Percentiles rank a stretch among this genome's conserved stretches.
phyloP scores from a whole-genome alignment of 2,329 filamentous ascomycete genomes.

The Ophiocordyceps australis region DNA sequence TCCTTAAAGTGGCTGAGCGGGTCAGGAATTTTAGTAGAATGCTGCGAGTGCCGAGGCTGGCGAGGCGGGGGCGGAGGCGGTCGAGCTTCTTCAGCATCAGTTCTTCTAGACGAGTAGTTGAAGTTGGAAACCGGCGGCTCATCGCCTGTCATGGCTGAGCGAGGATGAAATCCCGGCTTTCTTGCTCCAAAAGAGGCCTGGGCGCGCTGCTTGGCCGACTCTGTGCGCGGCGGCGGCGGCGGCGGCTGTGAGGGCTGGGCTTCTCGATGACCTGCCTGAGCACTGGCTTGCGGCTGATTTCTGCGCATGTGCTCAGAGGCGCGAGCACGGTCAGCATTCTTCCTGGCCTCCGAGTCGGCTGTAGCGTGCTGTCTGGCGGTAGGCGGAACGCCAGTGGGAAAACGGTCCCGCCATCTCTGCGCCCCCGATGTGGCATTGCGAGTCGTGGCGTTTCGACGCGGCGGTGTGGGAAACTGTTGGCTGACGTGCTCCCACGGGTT shows the following conservation, averaged over 20 bases:
- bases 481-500: slow-evolving; percentile 36
- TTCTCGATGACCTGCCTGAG: slow-evolving; percentile 8
- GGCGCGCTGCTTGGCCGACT: slow-evolving; percentile 32
- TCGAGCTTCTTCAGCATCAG: slow-evolving; percentile 7
- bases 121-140: slow-evolving; percentile 29
- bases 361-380: slow-evolving; percentile 20
- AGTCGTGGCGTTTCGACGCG: slow-evolving; percentile 17
- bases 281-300: slow-evolving; percentile 10
- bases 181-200: slow-evolving; percentile 35
- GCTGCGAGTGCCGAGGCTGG: no score
- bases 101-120: slow-evolving; percentile 26
- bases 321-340: slow-evolving; percentile 20
- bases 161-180: slow-evolving; percentile 29
- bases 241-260: slow-evolving; percentile 9
- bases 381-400: slow-evolving; percentile 20
- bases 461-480: slow-evolving; percentile 31
- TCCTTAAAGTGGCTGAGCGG: slow-evolving; percentile 27
- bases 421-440: slow-evolving; percentile 18
- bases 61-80: slow-evolving; percentile 4
- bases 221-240: slow-evolving; percentile 21
- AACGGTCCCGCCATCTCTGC: slow-evolving; percentile 24
- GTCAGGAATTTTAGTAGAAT: slow-evolving; percentile 17
- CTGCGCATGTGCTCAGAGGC: slow-evolving; percentile 26
- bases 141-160: slow-evolving; percentile 27
- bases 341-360: slow-evolving; percentile 17